Conservation (phyloP, 345 rosid species). For the Ceriops decandra region DNA sequence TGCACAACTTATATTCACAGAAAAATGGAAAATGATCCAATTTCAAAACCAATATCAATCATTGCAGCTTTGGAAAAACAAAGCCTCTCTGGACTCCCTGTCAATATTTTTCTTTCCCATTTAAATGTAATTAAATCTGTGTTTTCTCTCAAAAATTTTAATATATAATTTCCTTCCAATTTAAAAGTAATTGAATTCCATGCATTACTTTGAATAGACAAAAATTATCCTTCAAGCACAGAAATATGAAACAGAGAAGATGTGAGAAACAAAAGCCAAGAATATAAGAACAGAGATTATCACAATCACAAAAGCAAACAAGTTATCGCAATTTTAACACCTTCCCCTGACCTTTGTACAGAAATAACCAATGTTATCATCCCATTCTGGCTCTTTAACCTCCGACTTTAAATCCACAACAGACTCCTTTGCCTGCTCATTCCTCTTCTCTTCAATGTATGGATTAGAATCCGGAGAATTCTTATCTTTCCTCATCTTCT, state of each 20-base stretch:
- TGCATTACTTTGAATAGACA: too few relatives aligned
- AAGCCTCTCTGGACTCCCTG: background rate
- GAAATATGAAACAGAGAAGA: background rate
- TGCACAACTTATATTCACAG: background rate
- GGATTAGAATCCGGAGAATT: slow-evolving; percentile 58
- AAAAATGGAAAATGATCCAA: background rate
- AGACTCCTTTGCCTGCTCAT: slow-evolving; percentile 17
- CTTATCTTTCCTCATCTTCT: slow-evolving; percentile 55
- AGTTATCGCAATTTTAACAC: background rate
- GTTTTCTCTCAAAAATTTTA: too few relatives aligned
- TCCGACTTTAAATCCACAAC: slow-evolving; percentile 2
- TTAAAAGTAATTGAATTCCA: too few relatives aligned
- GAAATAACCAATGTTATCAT: slow-evolving; percentile 68
- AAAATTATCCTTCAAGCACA: too few relatives aligned
- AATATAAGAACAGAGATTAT: background rate
- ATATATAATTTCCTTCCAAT: too few relatives aligned
- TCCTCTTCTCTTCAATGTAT: slow-evolving; percentile 39
- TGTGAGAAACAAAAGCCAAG: background rate
- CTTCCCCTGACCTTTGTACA: slow-evolving; percentile 60
- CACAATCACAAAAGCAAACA: background rate
- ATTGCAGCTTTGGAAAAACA: background rate
- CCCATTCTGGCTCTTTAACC: slow-evolving; percentile 48
- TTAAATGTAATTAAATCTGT: background rate
- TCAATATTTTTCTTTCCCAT: background rate
- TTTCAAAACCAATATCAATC: background rate